Evolutionary conservation across 2,329 filamentous ascomycete genomes (phyloP).

Genomic region (Whalleya microplaca): DNA sequence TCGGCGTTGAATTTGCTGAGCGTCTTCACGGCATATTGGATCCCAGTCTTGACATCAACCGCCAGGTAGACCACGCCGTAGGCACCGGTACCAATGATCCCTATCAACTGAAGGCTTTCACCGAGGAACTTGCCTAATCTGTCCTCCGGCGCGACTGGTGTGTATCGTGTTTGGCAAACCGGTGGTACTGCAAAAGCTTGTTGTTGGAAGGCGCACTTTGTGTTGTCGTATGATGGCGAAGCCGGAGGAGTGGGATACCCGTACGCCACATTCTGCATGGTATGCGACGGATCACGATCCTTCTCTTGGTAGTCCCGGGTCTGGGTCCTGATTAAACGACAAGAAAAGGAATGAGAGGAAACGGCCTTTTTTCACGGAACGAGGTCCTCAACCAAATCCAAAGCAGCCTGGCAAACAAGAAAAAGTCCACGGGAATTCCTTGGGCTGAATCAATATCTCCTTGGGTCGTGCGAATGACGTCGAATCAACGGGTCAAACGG

Average conservation of each 20-base stretch:
- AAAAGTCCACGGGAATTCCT: conserved; percentile 32
- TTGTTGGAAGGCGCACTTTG: conserved; percentile 49
- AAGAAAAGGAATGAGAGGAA: conserved; percentile 38
- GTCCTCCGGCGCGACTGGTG: conserved; percentile 74
- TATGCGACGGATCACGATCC: conserved; percentile 43
- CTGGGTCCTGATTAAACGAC: conserved; percentile 26
- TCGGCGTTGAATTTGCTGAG: conserved; percentile 85
- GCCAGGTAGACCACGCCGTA: conserved; percentile 97
- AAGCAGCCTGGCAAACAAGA: conserved; percentile 24
- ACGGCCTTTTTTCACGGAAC: conserved; percentile 36
- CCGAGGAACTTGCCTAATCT: conserved; percentile 83
- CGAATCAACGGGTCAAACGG: conserved; percentile 56
- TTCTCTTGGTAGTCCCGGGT: conserved; percentile 31
- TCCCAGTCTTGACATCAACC: conserved; percentile 78
- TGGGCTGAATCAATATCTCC: conserved; percentile 25
- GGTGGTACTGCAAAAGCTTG: conserved; percentile 43
- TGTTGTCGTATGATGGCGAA: conserved; percentile 57
- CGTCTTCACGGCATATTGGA: conserved; percentile 93
- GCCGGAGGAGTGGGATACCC: conserved; percentile 63
- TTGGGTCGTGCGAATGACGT: conserved; percentile 42
- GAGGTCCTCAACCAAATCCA: conserved; percentile 34
- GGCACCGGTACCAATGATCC: conserved; percentile 88
- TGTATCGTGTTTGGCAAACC: conserved; percentile 49
- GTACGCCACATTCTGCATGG: conserved; percentile 63
- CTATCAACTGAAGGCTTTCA: conserved; percentile 79